Percentiles rank a stretch among this genome's conserved stretches.
These are phyloP conservation scores for Chrysosporium queenslandicum DNA, from an alignment of 2,329 filamentous ascomycete species.

Conservation along the genomic window DNA sequence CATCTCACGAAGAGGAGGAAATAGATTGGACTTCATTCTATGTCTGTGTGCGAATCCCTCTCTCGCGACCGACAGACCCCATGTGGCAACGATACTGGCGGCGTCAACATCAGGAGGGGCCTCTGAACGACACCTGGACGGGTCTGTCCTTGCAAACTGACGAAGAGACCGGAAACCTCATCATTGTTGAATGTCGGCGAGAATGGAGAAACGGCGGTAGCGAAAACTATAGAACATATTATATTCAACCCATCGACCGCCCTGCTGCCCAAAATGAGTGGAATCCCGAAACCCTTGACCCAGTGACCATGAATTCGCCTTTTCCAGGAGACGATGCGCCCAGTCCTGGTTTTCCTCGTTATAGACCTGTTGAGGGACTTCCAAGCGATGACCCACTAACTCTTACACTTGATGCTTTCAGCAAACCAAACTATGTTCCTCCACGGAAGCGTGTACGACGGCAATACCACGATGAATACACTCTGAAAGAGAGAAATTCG, in stretches of 20 bases:
- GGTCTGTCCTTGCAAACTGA: constrained; percentile 53
- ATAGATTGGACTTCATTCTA: constrained; percentile 60
- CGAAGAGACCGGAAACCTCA: constrained; percentile 47
- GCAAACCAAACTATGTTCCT: constrained; percentile 28
- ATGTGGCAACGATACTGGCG: constrained; percentile 51
- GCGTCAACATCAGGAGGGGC: constrained; percentile 57
- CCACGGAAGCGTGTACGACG: constrained; percentile 31
- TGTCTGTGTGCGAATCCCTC: constrained; percentile 53
- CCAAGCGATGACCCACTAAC: constrained; percentile 24
- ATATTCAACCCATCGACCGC: constrained; percentile 40
- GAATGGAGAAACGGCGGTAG: constrained; percentile 54
- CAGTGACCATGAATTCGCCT: neutral
- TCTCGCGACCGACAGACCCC: constrained; percentile 39
- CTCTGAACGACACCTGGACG: constrained; percentile 65
- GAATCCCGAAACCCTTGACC: constrained; percentile 2
- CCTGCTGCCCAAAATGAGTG: constrained; percentile 14
- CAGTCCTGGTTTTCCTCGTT: constrained; percentile 14
- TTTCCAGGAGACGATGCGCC: neutral
- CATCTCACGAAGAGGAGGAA: constrained; percentile 52
- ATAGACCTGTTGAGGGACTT: constrained; percentile 16
- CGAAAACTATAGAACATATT: constrained; percentile 55
- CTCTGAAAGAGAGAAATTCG: constrained; percentile 17
- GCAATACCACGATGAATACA: constrained; percentile 35
- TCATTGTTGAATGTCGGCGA: constrained; percentile 57
- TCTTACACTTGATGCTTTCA: constrained; percentile 22